These are phyloP conservation scores for Pleurotus tuber-regium DNA, from an alignment of 768 basidiomycete species.

Conservation along the genomic window DNA sequence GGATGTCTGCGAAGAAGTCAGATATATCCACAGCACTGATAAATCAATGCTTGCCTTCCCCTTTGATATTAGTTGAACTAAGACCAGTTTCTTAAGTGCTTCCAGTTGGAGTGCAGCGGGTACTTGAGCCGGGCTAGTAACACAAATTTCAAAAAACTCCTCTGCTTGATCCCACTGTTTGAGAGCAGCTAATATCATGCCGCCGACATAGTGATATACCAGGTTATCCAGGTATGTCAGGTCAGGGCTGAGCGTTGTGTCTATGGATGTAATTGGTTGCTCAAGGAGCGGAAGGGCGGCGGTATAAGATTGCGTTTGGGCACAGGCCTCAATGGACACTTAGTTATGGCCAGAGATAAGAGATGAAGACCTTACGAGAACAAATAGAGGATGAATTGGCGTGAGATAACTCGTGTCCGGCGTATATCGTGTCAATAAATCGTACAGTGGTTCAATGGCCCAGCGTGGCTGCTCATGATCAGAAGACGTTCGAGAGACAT, in stretches of 20 bases:
- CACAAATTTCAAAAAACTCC: constrained; percentile 79
- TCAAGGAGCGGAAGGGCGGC: constrained; percentile 60
- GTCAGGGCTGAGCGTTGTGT: constrained; percentile 51
- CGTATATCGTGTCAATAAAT: constrained; percentile 63
- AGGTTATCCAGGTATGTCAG: constrained; percentile 78
- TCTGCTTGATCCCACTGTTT: constrained; percentile 68
- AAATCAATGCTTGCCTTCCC: constrained; percentile 55
- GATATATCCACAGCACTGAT: not conserved
- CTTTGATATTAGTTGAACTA: constrained; percentile 75
- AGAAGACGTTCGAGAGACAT: not conserved
- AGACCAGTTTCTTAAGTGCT: constrained; percentile 78
- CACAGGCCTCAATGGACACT: constrained; percentile 47
- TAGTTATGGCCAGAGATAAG: not conserved
- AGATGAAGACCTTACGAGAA: constrained; percentile 43
- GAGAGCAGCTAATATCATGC: constrained; percentile 62
- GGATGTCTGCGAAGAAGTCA: constrained; percentile 28
- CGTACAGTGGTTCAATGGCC: constrained; percentile 57
- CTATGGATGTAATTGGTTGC: constrained; percentile 65
- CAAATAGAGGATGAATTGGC: constrained; percentile 65
- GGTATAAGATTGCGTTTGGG: constrained; percentile 48
- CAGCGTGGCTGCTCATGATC: constrained; percentile 25
- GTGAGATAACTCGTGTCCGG: constrained; percentile 59
- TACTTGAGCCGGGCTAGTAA: constrained; percentile 54
- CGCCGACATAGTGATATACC: constrained; percentile 82
- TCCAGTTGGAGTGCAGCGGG: constrained; percentile 78